Conservation (phyloP, 2,329 filamentous ascomycete species). For the Alternaria sp. region DNA sequence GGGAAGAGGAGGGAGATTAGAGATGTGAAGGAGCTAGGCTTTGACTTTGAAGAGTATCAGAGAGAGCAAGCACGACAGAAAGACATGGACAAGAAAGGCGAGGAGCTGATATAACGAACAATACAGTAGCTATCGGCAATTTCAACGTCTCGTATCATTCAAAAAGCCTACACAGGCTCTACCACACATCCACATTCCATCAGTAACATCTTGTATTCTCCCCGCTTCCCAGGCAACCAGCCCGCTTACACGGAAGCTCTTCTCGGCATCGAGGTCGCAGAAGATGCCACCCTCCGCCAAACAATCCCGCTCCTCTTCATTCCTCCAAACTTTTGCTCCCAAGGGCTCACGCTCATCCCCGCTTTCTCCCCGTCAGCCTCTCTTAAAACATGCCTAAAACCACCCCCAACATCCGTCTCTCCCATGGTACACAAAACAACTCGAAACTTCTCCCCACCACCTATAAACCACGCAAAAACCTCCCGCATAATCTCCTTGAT, state of each 20-base stretch:
- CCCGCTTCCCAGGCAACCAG: neutral
- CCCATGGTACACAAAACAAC: neutral
- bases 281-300: neutral
- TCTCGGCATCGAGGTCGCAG: neutral
- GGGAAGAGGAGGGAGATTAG: constrained; percentile 63
- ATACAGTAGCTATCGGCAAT: neutral
- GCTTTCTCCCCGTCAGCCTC: neutral
- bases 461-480: neutral
- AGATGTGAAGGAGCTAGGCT: constrained; percentile 75
- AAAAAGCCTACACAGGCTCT: neutral
- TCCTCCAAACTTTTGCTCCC: neutral
- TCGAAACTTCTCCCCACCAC: too few relatives aligned
- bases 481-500: neutral
- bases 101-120: neutral
- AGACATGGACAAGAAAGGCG: neutral
- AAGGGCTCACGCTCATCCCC: neutral
- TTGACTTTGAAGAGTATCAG: constrained; percentile 57
- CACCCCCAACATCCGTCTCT: neutral
- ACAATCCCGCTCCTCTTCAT: neutral
- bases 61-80: neutral
- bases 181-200: neutral
- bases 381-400: neutral
- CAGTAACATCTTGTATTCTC: neutral
- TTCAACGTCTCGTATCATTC: neutral
- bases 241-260: neutral